Conservation (phyloP, 345 rosid genomes). For the Cardiospermum halicacabum region DNA sequence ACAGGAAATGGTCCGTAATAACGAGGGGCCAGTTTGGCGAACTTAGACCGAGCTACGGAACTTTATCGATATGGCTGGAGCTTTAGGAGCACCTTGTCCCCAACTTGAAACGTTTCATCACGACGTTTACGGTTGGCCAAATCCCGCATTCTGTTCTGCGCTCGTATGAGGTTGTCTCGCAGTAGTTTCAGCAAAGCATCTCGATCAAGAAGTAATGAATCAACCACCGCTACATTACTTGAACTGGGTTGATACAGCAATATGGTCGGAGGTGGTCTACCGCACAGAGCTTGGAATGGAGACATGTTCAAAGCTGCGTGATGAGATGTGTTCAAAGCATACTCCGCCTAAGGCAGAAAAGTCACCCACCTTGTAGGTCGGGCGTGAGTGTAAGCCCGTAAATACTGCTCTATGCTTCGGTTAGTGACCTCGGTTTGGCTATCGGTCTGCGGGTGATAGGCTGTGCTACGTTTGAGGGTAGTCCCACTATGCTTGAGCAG, state of each 20-base stretch:
- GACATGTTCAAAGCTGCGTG: no score
- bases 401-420: neutral
- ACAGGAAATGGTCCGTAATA: slow-evolving; percentile 40
- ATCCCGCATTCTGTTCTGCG: neutral
- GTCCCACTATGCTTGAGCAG: neutral
- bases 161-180: no score
- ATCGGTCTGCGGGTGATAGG: neutral
- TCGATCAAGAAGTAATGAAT: no score
- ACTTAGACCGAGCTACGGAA: neutral
- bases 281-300: neutral
- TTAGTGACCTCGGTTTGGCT: neutral
- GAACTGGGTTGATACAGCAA: no score
- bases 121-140: no score
- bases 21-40: neutral
- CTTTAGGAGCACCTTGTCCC: neutral
- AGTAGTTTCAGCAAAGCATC: no score
- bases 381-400: no score
- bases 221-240: no score
- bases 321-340: no score
- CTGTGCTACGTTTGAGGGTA: neutral
- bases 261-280: neutral
- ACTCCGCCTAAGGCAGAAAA: no score
- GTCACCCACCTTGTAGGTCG: no score
- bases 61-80: slow-evolving; percentile 32
- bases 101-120: no score